Conservation (phyloP, 169 alveolate genomes). For the Fabrea salina region DNA sequence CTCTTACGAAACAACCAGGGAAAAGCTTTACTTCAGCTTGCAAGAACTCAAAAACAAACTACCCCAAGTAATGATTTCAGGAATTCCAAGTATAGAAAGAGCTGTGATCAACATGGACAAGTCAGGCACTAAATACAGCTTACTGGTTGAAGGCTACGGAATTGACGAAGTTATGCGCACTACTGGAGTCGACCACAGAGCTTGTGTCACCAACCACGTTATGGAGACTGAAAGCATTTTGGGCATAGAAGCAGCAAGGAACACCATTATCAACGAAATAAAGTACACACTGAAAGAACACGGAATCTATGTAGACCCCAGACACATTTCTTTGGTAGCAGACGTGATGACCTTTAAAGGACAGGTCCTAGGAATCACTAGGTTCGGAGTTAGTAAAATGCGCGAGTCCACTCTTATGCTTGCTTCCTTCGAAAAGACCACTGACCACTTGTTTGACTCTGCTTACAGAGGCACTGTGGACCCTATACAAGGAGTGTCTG, state of each 20-base stretch:
- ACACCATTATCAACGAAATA: conserved; percentile 92
- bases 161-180: conserved; percentile 90
- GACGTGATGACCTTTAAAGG: conserved; percentile 98
- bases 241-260: conserved; percentile 97
- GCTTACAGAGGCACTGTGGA: conserved; percentile 92
- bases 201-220: conserved; percentile 91
- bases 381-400: conserved; percentile 97
- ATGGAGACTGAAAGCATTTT: conserved; percentile 84
- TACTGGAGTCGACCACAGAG: conserved; percentile 88
- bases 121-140: conserved; percentile 57
- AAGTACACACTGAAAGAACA: conserved; percentile 91
- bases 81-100: conserved; percentile 60
- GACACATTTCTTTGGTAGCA: conserved; percentile 96
- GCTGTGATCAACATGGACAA: conserved; percentile 63
- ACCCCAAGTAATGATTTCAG: conserved; percentile 51
- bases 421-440: conserved; percentile 99
- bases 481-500: conserved; percentile 92
- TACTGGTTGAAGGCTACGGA: conserved; percentile 94
- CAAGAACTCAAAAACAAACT: conserved; percentile 60
- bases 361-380: conserved; percentile 93
- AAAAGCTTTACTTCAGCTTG: conserved; percentile 72
- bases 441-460: conserved; percentile 96
- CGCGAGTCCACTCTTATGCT: conserved; percentile 96
- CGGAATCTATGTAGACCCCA: conserved; percentile 91
- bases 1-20: conserved; percentile 85